These are phyloP conservation scores for Pichia ethanolica DNA, from an alignment of 805 yeast species.

Conservation along the genomic window DNA sequence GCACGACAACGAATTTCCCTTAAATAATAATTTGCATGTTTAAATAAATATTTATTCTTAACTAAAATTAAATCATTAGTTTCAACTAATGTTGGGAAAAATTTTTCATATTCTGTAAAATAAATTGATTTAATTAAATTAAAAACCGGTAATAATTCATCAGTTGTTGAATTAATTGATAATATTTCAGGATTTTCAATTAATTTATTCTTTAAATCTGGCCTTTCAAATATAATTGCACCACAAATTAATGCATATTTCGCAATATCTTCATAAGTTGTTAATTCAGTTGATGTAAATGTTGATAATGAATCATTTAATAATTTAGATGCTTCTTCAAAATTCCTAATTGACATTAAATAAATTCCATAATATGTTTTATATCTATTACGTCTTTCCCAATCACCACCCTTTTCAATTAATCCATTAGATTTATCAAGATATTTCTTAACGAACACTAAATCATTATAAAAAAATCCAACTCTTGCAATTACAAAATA, in stretches of 20 bases:
- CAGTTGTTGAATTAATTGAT: slow-evolving; percentile 65
- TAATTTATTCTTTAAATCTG: slow-evolving; percentile 72
- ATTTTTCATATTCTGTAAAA: slow-evolving; percentile 77
- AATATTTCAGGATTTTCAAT: slow-evolving; percentile 93
- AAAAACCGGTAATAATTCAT: slow-evolving; percentile 70
- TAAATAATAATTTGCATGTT: slow-evolving; percentile 77
- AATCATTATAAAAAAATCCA: slow-evolving; percentile 86
- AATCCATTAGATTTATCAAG: slow-evolving; percentile 64
- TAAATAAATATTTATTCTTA: slow-evolving; percentile 55
- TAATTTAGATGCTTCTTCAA: slow-evolving; percentile 75
- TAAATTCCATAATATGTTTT: slow-evolving; percentile 88
- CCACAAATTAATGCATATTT: slow-evolving; percentile 87
- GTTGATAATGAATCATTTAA: slow-evolving; percentile 90
- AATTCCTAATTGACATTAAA: slow-evolving; percentile 76
- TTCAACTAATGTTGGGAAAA: slow-evolving; percentile 68
- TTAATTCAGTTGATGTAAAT: slow-evolving; percentile 85
- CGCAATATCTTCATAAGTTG: slow-evolving; percentile 85
- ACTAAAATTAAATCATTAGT: slow-evolving; percentile 69
- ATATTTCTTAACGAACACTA: slow-evolving; percentile 56
- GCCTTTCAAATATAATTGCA: slow-evolving; percentile 71
- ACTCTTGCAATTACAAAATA: slow-evolving; percentile 73
- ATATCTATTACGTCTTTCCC: slow-evolving; percentile 96
- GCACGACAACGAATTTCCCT: slow-evolving; percentile 94
- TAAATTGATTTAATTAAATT: slow-evolving; percentile 80
- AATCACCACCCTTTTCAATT: slow-evolving; percentile 96